Base-by-base conservation (phyloP, 108 stramenopile genomes). In the Skeletonema marinoi region DNA sequence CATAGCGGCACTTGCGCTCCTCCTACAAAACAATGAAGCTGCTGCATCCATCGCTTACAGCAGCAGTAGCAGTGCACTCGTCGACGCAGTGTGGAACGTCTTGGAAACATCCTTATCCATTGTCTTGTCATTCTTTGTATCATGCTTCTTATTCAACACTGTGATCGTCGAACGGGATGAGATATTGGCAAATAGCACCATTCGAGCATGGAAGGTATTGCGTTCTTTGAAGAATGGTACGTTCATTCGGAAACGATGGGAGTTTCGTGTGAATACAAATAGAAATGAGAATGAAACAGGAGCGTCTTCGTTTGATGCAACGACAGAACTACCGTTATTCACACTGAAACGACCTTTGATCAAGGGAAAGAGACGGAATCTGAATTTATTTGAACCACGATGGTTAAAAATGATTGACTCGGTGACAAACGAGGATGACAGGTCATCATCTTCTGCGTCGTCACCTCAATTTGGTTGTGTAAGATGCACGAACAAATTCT, bases 401-500 rank as follows among this genome's bases (percentile, higher is more conserved):
- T 87, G 87, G 87, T 78, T 87, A 7, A 85, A 77, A 68, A 87
- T 87, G 87, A 85, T 87, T 60, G 87, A 87, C 64, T 32, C 70
- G 51, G 25, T 78, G 29, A 66, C 48, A 61, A 65, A 17, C 3
- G 16, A 60, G 12, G 62, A 51, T 36, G 54, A 50, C 14, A 41
- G 1, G 1, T 63, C 62, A 25, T 29, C 62, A 30, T 30, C 60
- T 11, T 68, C 41, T 44, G 3, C 63, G n/a, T 19, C 48, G n/a
- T 13, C 11, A 12, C 62, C 33, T 30, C 58, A 54, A n/a, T 78
- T 87, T 62, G 87, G 87, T 29, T 87, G 87, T 44, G 82, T 87
- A 0, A 74, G 73, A 59, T 87, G 87, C 60, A 76, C 77, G 29
- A 87, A 87, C 38, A 87, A 87, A 79, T 87, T 87, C 42, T 87